phyloP scores from a whole-genome alignment of 2,329 filamentous ascomycete species.

The Arthroderma sp. region DNA sequence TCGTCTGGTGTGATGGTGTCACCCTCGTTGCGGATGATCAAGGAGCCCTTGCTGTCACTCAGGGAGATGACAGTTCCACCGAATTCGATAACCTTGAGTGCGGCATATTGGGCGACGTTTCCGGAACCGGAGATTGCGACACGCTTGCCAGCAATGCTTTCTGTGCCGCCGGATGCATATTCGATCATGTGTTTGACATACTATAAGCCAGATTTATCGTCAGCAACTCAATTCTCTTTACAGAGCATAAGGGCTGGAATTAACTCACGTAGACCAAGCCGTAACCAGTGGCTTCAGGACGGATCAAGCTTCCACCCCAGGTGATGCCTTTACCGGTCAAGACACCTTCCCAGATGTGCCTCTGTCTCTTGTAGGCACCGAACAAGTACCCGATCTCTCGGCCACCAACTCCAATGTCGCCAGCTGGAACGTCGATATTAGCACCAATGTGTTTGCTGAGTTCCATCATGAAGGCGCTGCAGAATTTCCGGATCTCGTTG shows the following conservation, averaged over 20 bases:
- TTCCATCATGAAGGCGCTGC: conserved; percentile 90
- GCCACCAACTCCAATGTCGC: conserved; percentile 86
- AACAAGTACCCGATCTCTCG: conserved; percentile 94
- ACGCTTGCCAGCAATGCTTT: conserved; percentile 77
- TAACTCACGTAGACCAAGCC: conserved; percentile 69
- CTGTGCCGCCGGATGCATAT: conserved; percentile 64
- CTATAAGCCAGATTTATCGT: conserved; percentile 27
- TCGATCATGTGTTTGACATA: conserved; percentile 93
- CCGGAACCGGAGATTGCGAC: conserved; percentile 94
- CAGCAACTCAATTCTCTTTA: background rate
- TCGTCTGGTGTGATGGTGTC: conserved; percentile 65
- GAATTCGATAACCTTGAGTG: conserved; percentile 91
- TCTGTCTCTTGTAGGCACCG: conserved; percentile 77
- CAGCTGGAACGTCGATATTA: conserved; percentile 89
- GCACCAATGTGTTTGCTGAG: conserved; percentile 91
- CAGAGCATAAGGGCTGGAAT: background rate
- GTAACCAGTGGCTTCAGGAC: conserved; percentile 92
- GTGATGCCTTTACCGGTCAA: conserved; percentile 86
- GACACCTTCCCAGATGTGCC: conserved; percentile 89
- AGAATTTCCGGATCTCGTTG: conserved; percentile 95
- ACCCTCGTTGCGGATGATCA: conserved; percentile 56
- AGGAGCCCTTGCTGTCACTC: conserved; percentile 77
- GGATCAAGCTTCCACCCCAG: conserved; percentile 90
- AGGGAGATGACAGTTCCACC: conserved; percentile 85
- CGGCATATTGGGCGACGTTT: conserved; percentile 96